Conservation (phyloP, 192 early-diverging fungal genomes). For the Glomus cerebriforme region DNA sequence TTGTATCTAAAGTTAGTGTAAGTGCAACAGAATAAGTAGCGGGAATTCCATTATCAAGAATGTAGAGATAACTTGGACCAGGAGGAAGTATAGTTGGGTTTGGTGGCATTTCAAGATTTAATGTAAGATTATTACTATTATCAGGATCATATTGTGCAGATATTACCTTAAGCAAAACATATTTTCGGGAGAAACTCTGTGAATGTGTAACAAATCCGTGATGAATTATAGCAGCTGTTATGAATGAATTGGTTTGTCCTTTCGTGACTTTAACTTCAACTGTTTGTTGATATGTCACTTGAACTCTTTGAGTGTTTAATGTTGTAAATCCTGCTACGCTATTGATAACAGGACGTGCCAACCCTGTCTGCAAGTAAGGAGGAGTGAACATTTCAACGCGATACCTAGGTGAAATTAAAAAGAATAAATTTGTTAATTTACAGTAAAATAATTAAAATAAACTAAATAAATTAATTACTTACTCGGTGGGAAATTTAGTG, state of each 20-base stretch:
- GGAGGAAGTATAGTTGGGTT: conserved; percentile 56
- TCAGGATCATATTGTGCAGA: not conserved
- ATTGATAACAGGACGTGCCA: not conserved
- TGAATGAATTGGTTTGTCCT: conserved; percentile 20
- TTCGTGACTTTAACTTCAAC: conserved; percentile 20
- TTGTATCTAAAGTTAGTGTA: no score
- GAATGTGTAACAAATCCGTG: conserved; percentile 60
- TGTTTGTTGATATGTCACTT: conserved; percentile 30
- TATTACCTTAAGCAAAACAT: conserved; percentile 31
- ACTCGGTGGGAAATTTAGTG: conserved; percentile 52
- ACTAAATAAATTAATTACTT: not conserved
- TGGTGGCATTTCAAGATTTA: conserved; percentile 47
- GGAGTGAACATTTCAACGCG: conserved; percentile 56
- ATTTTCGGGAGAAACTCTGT: conserved; percentile 52
- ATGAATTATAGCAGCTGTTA: conserved; percentile 48
- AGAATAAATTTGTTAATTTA: conserved; percentile 34
- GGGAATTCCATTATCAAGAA: conserved; percentile 55
- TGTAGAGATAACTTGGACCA: conserved; percentile 52
- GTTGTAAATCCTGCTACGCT: not conserved
- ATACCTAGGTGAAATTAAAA: conserved; percentile 45
- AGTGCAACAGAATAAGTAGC: not conserved
- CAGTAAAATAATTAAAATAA: not conserved
- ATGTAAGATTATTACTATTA: conserved; percentile 13
- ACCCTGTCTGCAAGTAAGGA: conserved; percentile 40
- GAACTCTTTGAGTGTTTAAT: not conserved